A percentile compares a stretch with the other conserved stretches of the same genome.
These are phyloP conservation scores for Russula foetens DNA, from an alignment of 768 basidiomycete genomes.

Conservation along the genomic window DNA sequence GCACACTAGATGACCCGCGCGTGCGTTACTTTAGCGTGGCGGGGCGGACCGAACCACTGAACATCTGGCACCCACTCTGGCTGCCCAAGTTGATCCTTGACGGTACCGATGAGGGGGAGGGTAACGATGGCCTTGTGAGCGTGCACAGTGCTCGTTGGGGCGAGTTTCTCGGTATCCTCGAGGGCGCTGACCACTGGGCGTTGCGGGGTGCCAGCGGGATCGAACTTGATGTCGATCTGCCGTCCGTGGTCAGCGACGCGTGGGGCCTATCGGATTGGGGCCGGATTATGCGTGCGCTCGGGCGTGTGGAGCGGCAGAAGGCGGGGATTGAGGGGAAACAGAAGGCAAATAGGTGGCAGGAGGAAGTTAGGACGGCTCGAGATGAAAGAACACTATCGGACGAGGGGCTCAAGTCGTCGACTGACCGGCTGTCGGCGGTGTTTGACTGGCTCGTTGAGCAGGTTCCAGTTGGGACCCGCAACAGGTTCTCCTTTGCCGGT, in stretches of 20 bases:
- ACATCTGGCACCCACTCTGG: conserved; percentile 93
- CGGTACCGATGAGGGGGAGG: conserved; percentile 66
- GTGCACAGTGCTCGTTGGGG: conserved; percentile 95
- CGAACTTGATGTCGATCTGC: conserved; percentile 55
- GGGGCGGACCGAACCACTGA: conserved; percentile 57
- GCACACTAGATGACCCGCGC: conserved; percentile 64
- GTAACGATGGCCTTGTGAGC: conserved; percentile 89
- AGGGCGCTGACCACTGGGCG: conserved; percentile 95
- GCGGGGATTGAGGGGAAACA: conserved; percentile 12
- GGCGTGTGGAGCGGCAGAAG: conserved; percentile 27
- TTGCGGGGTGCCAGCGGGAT: conserved; percentile 81
- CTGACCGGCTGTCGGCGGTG: conserved; percentile 64
- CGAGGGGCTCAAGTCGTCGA: conserved; percentile 54
- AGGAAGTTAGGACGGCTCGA: background rate
- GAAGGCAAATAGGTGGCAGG: background rate
- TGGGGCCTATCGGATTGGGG: conserved; percentile 50
- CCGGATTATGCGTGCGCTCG: conserved; percentile 43
- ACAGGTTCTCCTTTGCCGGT: conserved; percentile 5
- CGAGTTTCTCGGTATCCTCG: conserved; percentile 84
- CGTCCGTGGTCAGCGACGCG: conserved; percentile 40
- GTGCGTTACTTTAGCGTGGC: conserved; percentile 94
- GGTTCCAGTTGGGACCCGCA: conserved; percentile 27
- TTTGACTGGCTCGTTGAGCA: conserved; percentile 77
- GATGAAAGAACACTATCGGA: conserved; percentile 30
- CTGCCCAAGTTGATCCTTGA: conserved; percentile 92